These are phyloP conservation scores for Globisporangium spiculum DNA, from an alignment of 352 stramenopile genomes.

Conservation along the genomic window DNA sequence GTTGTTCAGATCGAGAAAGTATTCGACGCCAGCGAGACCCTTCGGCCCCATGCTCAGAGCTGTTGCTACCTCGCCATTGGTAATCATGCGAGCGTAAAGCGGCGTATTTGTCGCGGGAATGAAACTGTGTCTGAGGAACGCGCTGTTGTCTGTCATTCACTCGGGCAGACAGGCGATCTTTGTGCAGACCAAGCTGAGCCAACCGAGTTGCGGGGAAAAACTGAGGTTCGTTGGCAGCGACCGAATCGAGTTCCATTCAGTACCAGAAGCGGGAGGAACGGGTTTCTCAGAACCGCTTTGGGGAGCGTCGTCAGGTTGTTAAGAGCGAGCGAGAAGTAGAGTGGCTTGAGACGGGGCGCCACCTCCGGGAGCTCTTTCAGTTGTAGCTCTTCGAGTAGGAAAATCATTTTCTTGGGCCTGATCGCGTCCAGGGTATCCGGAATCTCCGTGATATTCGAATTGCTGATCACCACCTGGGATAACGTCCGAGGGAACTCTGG, in stretches of 20 bases:
- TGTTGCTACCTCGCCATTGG: neutral
- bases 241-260: slow-evolving; percentile 17
- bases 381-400: slow-evolving; percentile 2
- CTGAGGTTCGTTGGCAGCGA: neutral
- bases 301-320: slow-evolving; percentile 8
- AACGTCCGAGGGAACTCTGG: slow-evolving; percentile 14
- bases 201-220: neutral
- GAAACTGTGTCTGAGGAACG: neutral
- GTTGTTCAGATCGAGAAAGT: neutral
- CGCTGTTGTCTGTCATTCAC: neutral
- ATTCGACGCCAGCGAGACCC: slow-evolving; percentile 4
- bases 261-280: neutral
- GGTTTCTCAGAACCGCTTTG: neutral
- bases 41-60: too few species aligned
- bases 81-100: slow-evolving; percentile 4
- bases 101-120: slow-evolving; percentile 1
- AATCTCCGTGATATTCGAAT: slow-evolving; percentile 6
- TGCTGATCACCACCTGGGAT: slow-evolving; percentile 8
- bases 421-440: slow-evolving; percentile 9
- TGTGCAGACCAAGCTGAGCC: neutral
- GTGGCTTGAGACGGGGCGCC: neutral
- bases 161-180: neutral
- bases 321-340: slow-evolving; percentile 7
- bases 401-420: slow-evolving; percentile 1
- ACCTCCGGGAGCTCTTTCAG: neutral